A percentile compares a stretch with the other conserved stretches of the same genome.
These are phyloP conservation scores for Pleurotus sapidus DNA, from an alignment of 768 basidiomycete genomes.

Conservation along the genomic window DNA sequence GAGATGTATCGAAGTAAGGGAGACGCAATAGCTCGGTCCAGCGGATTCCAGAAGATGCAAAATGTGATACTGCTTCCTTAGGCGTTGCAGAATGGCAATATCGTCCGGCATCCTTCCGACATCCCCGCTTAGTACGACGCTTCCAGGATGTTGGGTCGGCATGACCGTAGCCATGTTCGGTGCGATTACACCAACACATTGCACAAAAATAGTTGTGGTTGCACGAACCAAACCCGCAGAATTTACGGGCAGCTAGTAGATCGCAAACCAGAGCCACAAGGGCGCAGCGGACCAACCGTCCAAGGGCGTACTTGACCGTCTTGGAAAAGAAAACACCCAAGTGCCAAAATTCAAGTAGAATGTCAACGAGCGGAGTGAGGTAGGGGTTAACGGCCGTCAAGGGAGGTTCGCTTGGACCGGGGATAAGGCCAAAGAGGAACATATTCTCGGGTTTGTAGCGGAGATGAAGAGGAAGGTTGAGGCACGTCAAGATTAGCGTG, in stretches of 20 bases:
- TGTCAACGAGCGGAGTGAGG: conserved; percentile 22
- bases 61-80: no score
- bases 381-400: conserved; percentile 23
- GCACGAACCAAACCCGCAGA: conserved; percentile 14
- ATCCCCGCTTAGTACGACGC: not conserved
- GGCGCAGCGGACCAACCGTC: conserved; percentile 18
- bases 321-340: conserved; percentile 20
- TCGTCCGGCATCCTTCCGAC: not conserved
- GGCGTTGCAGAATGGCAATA: not conserved
- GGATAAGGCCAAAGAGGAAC: conserved; percentile 30
- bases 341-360: conserved; percentile 24
- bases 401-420: conserved; percentile 30
- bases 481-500: conserved; percentile 28
- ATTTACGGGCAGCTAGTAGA: conserved; percentile 27
- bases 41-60: no score
- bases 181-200: conserved; percentile 12
- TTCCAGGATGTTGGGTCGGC: no score
- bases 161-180: no score
- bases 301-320: conserved; percentile 14
- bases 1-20: conserved; percentile 22
- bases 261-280: conserved; percentile 30
- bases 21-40: conserved; percentile 15
- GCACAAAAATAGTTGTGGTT: conserved; percentile 15
- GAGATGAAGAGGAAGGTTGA: conserved; percentile 30
- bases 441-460: conserved; percentile 30